Evolutionary conservation across 257 asterid species (phyloP).

Genomic region (Capsicum baccatum): DNA sequence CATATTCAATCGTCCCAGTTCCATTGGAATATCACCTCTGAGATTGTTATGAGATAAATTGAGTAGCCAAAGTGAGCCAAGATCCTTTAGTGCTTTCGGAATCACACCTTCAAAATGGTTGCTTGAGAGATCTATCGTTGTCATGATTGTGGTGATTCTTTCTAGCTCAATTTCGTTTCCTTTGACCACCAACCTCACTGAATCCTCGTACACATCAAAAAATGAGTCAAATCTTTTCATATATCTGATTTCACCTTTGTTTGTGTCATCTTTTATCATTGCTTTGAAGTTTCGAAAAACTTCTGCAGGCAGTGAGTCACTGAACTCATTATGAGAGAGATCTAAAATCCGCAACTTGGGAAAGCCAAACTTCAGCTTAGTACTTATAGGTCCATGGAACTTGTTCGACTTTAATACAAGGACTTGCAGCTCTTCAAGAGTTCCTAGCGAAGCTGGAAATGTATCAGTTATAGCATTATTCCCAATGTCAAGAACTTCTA

Average conservation of each 20-base stretch:
- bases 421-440: background rate
- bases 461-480: background rate
- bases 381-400: conserved; percentile 21
- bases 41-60: background rate
- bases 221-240: background rate
- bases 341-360: background rate
- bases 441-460: background rate
- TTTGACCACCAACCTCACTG: background rate
- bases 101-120: too few species aligned
- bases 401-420: conserved; percentile 23
- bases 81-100: too few species aligned
- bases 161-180: background rate
- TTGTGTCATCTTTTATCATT: background rate
- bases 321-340: background rate
- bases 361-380: background rate
- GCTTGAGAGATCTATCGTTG: too few species aligned
- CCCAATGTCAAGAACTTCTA: background rate
- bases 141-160: background rate
- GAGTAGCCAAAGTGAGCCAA: background rate
- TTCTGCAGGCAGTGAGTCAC: background rate
- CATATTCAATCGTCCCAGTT: background rate
- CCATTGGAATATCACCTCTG: background rate
- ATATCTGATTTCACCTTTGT: background rate
- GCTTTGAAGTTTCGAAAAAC: background rate
- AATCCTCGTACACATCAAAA: background rate